Percentiles rank a stretch among this genome's conserved stretches.
Evolutionary conservation across 768 basidiomycete genomes (phyloP).

Genomic region (Amanita rubescens): DNA sequence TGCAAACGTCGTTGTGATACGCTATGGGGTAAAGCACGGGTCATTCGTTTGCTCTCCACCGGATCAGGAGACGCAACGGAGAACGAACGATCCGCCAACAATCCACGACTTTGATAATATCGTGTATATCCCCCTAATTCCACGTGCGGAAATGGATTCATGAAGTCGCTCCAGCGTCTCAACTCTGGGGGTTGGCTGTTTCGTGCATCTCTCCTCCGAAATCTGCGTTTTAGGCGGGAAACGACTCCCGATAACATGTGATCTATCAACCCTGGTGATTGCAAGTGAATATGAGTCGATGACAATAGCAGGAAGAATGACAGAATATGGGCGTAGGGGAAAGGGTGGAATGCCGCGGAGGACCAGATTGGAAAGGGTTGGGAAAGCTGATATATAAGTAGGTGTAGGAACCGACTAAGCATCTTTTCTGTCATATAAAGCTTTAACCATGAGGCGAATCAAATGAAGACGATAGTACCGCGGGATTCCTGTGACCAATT

Average conservation of each 20-base stretch:
- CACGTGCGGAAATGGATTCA: slow-evolving; percentile 32
- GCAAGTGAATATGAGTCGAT: neutral
- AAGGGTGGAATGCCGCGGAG: neutral
- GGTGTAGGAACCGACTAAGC: neutral
- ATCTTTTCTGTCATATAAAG: neutral
- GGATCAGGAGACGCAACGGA: slow-evolving; percentile 3
- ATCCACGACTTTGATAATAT: slow-evolving; percentile 26
- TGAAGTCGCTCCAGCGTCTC: slow-evolving; percentile 27
- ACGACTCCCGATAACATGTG: slow-evolving; percentile 27
- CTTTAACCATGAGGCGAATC: neutral
- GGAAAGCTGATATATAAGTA: neutral
- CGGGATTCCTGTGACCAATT: neutral
- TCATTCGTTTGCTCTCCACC: slow-evolving; percentile 2
- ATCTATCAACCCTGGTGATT: neutral
- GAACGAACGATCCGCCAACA: slow-evolving; percentile 6
- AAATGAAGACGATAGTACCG: slow-evolving; percentile 1
- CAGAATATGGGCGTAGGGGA: neutral
- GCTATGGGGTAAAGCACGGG: neutral
- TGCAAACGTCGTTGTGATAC: neutral
- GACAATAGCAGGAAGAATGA: neutral
- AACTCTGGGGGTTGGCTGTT: slow-evolving; percentile 28
- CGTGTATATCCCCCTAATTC: slow-evolving; percentile 33
- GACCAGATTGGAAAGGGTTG: neutral
- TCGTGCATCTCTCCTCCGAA: slow-evolving; percentile 14
- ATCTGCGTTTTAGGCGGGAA: slow-evolving; percentile 16